Evolutionary conservation across 345 rosid species (phyloP), one percentile per base, ranked within the genome.

Genomic region (Cardamine chenopodiifolia): DNA sequence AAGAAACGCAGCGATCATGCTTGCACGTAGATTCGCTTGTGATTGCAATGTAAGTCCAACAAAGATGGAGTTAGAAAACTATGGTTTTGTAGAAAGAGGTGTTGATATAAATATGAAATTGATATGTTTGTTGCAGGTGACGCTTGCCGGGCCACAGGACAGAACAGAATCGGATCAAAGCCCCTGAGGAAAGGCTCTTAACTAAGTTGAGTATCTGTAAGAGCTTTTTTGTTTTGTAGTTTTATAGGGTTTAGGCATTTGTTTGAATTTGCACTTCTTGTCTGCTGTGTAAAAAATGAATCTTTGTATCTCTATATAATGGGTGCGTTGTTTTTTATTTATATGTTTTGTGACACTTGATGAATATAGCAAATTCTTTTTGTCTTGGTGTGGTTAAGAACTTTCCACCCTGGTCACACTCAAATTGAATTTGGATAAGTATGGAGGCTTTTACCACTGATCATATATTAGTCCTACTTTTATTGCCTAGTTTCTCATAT

Each of bases 11-110:
- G 87, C 97, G 17, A 82, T 92, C 69, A 90, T 96, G 97, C 97
- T 96, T 49, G 96, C 97, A 22, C 83, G 96, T 69, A 86, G 98
- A 75, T 90, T 92, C 54, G 99, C 99, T 63, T 96, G 87, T n/a
- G 93, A 96, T 80, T 90, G 94, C 82, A 96, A 96, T 82, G 98
- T 92, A 87, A 85, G 88, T 82, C 42, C 3, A 66, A 40, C 11
- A 50, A 71, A 49, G 20, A 26, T 71, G 15, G 35, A 32, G 60
- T 68, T 44, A 50, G 15, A 57, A 65, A 50, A 39, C 32, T 53
- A 32, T 29, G 35, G 10, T 37, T 37, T 44, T 32, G 49, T 62
- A 4, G 58, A 7, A 19, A 35, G 31, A 23, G 42, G 22, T 57
- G 22, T 34, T 77, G 60, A 66, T 64, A n/a, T 57, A 37, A 15